Evolutionary conservation across 2,329 filamentous ascomycete species (phyloP).

Genomic region (Zasmidium cellare): DNA sequence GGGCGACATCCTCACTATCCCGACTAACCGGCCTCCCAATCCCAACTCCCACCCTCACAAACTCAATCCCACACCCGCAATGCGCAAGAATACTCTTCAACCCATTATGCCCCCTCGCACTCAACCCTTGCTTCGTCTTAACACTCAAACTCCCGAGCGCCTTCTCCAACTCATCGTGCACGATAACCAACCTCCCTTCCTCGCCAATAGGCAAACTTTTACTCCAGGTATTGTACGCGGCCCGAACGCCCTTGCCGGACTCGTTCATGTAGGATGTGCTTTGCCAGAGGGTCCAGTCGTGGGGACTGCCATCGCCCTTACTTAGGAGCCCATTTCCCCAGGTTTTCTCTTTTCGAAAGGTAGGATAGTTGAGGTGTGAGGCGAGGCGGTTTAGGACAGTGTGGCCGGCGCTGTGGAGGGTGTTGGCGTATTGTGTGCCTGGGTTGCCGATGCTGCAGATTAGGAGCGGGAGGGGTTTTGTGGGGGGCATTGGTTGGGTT

Average conservation of each 20-base stretch:
- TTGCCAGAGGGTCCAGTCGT: constrained; percentile 66
- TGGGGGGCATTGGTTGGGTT: constrained; percentile 13
- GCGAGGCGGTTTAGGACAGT: constrained; percentile 66
- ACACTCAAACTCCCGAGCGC: constrained; percentile 67
- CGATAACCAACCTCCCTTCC: constrained; percentile 63
- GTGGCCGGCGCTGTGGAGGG: constrained; percentile 86
- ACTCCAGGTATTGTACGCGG: constrained; percentile 61
- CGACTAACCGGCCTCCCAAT: constrained; percentile 79
- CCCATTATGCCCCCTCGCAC: constrained; percentile 47
- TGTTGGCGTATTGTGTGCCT: constrained; percentile 66
- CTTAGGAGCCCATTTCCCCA: constrained; percentile 54
- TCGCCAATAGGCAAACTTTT: constrained; percentile 35
- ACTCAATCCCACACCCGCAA: constrained; percentile 73
- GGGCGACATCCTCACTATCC: constrained; percentile 65
- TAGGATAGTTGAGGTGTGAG: constrained; percentile 42
- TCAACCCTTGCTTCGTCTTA: constrained; percentile 52
- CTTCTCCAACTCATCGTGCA: constrained; percentile 87
- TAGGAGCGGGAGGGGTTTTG: constrained; percentile 57
- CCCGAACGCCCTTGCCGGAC: constrained; percentile 69
- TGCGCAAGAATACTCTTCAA: constrained; percentile 65
- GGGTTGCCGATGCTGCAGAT: constrained; percentile 89
- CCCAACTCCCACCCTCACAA: constrained; percentile 66
- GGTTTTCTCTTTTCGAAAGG: constrained; percentile 41
- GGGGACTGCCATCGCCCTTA: constrained; percentile 38
- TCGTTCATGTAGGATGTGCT: constrained; percentile 82